Conservation (phyloP, 2,329 filamentous ascomycete species). For the Colletotrichum zoysiae region DNA sequence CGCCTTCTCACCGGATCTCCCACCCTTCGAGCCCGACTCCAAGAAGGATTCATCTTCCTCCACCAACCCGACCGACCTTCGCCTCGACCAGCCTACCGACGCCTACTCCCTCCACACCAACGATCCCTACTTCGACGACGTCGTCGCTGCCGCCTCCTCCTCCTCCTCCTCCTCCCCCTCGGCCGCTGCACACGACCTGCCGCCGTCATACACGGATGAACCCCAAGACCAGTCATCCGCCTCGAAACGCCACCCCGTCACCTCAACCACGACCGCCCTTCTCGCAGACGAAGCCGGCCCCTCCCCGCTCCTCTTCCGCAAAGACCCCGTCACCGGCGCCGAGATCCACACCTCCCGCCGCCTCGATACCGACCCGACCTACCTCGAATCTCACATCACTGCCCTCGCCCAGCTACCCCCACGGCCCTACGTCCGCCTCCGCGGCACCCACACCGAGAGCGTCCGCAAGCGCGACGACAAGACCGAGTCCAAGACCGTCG, state of each 20-base stretch:
- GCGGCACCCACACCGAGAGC: slow-evolving; percentile 65
- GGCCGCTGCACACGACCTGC: slow-evolving; percentile 55
- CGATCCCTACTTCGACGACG: slow-evolving; percentile 53
- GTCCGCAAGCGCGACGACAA: slow-evolving; percentile 58
- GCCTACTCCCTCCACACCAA: slow-evolving; percentile 47
- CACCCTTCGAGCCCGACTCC: slow-evolving; percentile 29
- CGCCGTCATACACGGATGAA: slow-evolving; percentile 60
- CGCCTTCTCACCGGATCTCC: slow-evolving; percentile 40
- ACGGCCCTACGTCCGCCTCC: slow-evolving; percentile 64
- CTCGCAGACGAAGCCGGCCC: slow-evolving; percentile 42
- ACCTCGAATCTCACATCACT: slow-evolving; percentile 60
- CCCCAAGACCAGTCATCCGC: slow-evolving; percentile 38
- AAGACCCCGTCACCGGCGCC: slow-evolving; percentile 50
- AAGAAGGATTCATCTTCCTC: slow-evolving; percentile 25
- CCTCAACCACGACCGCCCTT: slow-evolving; percentile 42
- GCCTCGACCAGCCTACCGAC: slow-evolving; percentile 46
- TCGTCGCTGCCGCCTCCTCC: slow-evolving; percentile 51
- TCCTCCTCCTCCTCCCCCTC: slow-evolving; percentile 45
- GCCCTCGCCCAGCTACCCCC: slow-evolving; percentile 63
- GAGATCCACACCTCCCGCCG: slow-evolving; percentile 59
- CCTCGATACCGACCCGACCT: slow-evolving; percentile 59
- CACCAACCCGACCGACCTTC: slow-evolving; percentile 28
- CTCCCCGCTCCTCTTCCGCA: slow-evolving; percentile 48
- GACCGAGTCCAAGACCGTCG: slow-evolving; percentile 59
- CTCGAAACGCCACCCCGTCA: background rate